Evolutionary conservation across 2,329 filamentous ascomycete genomes (phyloP).

Genomic region (Epichloe baconii): DNA sequence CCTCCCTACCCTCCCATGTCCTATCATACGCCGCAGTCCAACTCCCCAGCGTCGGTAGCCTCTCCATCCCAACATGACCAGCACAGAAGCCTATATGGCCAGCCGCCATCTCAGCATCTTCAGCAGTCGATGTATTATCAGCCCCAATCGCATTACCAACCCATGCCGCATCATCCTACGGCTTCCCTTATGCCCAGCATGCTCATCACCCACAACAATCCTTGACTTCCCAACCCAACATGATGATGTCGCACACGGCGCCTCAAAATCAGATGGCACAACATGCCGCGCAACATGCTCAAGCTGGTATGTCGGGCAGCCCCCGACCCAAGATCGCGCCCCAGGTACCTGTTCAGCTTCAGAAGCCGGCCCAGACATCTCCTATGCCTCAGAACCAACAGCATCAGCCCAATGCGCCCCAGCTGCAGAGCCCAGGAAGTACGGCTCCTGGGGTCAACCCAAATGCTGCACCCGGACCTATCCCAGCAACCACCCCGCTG

Average conservation of each 20-base stretch:
- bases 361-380: conserved; percentile 35
- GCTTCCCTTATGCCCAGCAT: conserved; percentile 49
- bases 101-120: conserved; percentile 64
- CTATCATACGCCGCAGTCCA: conserved; percentile 90
- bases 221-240: conserved; percentile 50
- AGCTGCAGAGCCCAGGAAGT: conserved; percentile 26
- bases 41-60: conserved; percentile 84
- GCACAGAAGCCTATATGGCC: conserved; percentile 74
- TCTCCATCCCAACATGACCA: conserved; percentile 83
- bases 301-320: conserved; percentile 45
- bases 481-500: conserved; percentile 88
- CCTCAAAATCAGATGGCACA: conserved; percentile 46
- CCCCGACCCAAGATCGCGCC: conserved; percentile 51
- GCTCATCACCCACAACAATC: conserved; percentile 30
- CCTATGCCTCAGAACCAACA: conserved; percentile 27
- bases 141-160: conserved; percentile 47
- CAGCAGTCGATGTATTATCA: conserved; percentile 70
- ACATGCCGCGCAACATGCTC: conserved; percentile 41
- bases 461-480: conserved; percentile 87
- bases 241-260: conserved; percentile 52
- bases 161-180: conserved; percentile 50
- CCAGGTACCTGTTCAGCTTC: conserved; percentile 47
- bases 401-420: conserved; percentile 23
- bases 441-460: conserved; percentile 52
- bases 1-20: conserved; percentile 75